Percentiles rank a stretch among this genome's conserved stretches.
Conservation (phyloP, 2,329 filamentous ascomycete species). For the Cordyceps militaris region DNA sequence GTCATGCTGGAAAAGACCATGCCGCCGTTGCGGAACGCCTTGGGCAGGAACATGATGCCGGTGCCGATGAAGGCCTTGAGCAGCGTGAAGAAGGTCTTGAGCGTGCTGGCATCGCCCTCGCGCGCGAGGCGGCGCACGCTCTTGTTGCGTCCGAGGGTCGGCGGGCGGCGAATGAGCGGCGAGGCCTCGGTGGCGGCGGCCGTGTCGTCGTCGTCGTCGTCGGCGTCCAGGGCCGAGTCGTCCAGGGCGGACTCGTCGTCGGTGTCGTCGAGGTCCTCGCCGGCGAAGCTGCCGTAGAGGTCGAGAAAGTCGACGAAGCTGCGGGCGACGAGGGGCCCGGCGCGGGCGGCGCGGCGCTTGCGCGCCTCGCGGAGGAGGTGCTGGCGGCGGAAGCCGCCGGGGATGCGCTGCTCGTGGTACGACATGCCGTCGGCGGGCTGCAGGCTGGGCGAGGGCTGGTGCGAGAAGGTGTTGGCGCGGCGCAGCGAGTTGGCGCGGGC, state of each 20-base stretch:
- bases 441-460: conserved; percentile 33
- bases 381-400: conserved; percentile 42
- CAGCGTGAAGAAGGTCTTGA: conserved; percentile 70
- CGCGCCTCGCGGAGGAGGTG: conserved; percentile 31
- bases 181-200: conserved; percentile 48
- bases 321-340: conserved; percentile 47
- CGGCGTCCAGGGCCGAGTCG: conserved; percentile 33
- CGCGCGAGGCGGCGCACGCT: conserved; percentile 37
- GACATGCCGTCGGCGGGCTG: conserved; percentile 24
- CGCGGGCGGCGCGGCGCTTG: conserved; percentile 29
- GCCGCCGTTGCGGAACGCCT: conserved; percentile 71
- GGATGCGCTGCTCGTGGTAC: conserved; percentile 35
- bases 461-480: conserved; percentile 62
- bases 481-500: conserved; percentile 44
- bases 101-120: conserved; percentile 58
- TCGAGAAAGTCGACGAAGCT: conserved; percentile 72
- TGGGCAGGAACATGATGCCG: conserved; percentile 75
- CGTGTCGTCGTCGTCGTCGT: conserved; percentile 15
- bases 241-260: conserved; percentile 41
- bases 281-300: conserved; percentile 69
- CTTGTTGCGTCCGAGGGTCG: conserved; percentile 42
- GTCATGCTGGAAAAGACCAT: conserved; percentile 68
- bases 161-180: conserved; percentile 39
- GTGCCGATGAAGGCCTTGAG: conserved; percentile 75
- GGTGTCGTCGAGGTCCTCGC: conserved; percentile 55